These are phyloP conservation scores for Chrysoporthe cubensis DNA, from an alignment of 2,329 filamentous ascomycete species.

Conservation along the genomic window DNA sequence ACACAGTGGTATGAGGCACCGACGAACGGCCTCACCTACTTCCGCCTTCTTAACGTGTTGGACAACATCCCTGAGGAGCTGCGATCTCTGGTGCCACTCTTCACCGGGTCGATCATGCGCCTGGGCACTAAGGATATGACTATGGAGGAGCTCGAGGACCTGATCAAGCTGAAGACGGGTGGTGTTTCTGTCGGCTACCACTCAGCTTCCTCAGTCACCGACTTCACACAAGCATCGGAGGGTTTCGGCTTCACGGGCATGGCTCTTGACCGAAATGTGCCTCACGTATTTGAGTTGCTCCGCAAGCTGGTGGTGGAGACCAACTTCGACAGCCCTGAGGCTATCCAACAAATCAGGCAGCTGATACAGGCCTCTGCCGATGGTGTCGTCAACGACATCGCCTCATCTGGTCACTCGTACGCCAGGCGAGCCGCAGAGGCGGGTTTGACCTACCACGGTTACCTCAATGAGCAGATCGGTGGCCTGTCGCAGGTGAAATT, in stretches of 20 bases:
- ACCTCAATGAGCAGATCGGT: constrained; percentile 79
- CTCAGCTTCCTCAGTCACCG: constrained; percentile 74
- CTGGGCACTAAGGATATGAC: constrained; percentile 84
- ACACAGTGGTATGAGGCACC: constrained; percentile 91
- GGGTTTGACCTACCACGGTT: constrained; percentile 71
- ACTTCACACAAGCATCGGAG: constrained; percentile 73
- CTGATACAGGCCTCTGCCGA: constrained; percentile 85
- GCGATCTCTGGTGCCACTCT: constrained; percentile 82
- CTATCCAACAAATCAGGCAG: constrained; percentile 81
- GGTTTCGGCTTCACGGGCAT: constrained; percentile 84
- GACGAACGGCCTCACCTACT: constrained; percentile 95
- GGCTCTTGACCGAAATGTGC: constrained; percentile 86
- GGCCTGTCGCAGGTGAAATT: constrained; percentile 91
- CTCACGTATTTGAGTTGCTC: constrained; percentile 87
- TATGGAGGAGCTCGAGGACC: constrained; percentile 93
- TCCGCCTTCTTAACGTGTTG: constrained; percentile 83
- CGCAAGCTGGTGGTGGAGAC: constrained; percentile 82
- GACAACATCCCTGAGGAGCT: constrained; percentile 82
- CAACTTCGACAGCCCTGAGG: constrained; percentile 83
- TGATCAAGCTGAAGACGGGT: constrained; percentile 95
- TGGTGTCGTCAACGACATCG: constrained; percentile 88
- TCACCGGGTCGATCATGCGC: constrained; percentile 90
- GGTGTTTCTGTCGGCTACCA: constrained; percentile 86
- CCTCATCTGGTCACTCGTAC: constrained; percentile 85
- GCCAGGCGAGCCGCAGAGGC: constrained; percentile 85